Evolutionary conservation across 2,329 filamentous ascomycete genomes (phyloP).

Genomic region (Verticillium longisporum): DNA sequence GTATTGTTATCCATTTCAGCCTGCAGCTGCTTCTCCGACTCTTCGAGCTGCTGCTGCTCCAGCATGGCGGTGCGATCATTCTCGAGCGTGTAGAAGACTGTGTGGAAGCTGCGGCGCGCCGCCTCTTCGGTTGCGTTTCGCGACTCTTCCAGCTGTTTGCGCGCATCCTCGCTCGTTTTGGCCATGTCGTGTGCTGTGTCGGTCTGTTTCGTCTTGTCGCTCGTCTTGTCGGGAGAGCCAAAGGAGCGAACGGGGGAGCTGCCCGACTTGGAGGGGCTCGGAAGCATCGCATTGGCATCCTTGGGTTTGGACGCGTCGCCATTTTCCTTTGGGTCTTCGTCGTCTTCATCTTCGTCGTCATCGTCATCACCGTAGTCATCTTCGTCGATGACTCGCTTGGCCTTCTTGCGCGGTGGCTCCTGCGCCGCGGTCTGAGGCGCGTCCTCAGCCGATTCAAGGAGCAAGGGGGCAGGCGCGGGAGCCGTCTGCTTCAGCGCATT

Average conservation of each 20-base stretch:
- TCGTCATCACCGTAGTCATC: constrained; percentile 85
- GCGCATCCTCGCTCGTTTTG: constrained; percentile 77
- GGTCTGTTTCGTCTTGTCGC: constrained; percentile 44
- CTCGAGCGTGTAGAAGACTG: constrained; percentile 90
- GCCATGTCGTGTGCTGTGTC: constrained; percentile 44
- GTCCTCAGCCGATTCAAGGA: constrained; percentile 39
- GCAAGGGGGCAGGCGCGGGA: constrained; percentile 39
- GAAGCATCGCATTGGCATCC: constrained; percentile 48
- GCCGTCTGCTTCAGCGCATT: constrained; percentile 45
- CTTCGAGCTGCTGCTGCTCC: constrained; percentile 93
- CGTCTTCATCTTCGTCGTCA: constrained; percentile 69
- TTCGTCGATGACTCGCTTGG: constrained; percentile 72
- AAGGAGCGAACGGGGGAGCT: constrained; percentile 59
- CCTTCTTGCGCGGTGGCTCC: constrained; percentile 64
- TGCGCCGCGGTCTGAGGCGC: constrained; percentile 34
- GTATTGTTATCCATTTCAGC: constrained; percentile 78
- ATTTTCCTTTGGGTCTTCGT: constrained; percentile 52
- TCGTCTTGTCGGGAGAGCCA: constrained; percentile 50
- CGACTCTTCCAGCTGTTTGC: constrained; percentile 87
- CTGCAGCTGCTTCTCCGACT: constrained; percentile 92
- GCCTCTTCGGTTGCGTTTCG: constrained; percentile 86
- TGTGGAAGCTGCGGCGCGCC: constrained; percentile 85
- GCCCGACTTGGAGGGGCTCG: constrained; percentile 65
- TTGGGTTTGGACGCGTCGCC: constrained; percentile 42
- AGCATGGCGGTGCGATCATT: constrained; percentile 95